Base-by-base conservation (phyloP, 805 yeast genomes). In the Cyberlindnera xishuangbannaensis region DNA sequence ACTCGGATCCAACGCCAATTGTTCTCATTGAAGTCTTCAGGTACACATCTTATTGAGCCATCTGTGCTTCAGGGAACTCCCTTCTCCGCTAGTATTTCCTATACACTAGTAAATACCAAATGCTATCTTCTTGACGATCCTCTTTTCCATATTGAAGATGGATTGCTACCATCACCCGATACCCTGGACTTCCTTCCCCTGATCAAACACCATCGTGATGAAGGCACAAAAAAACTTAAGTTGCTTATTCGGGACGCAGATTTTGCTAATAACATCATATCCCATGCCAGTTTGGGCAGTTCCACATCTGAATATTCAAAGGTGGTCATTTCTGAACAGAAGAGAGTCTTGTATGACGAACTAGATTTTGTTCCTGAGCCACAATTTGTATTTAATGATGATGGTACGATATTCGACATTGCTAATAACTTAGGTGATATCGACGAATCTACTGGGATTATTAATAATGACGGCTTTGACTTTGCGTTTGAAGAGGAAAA, bases 51-150 rank as follows among this genome's bases (percentile, higher is more conserved):
- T n/a, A 27, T 36, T 5, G 35, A 27, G 13, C 44, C 37, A 13
- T 33, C 37, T 5, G 31, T 27, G 20, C 15, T 37, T 10, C 41
- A 37, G 10, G 27, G 30, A 2, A 37, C 23, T 9, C 23, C 9
- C 23, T 9, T 20, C 11, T 25, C 22, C 10, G 12, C 30, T 5
- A 14, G 12, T n/a, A n/a, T 6, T 28, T 5, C n/a, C 6, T 7
- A 16, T 11, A 15, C 14, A 12, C 14, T 15, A 8, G 30, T 29
- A 7, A 33, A 30, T 19, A 34, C 27, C 8, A 36, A 34, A 19
- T 47, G 41, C 1, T 44, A 57, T 2, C 40, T 56, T 12, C 28
- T 33, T n/a, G 71, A 67, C 41, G 71, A 65, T 33, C 66, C 64
- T 0, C 29, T 44, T 28, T 67, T 66, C 43, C 50, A 53, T 36